Evolutionary conservation across 352 stramenopile genomes (phyloP), one percentile per base, ranked within the genome.

Genomic region (Phytopythium sindhum): DNA sequence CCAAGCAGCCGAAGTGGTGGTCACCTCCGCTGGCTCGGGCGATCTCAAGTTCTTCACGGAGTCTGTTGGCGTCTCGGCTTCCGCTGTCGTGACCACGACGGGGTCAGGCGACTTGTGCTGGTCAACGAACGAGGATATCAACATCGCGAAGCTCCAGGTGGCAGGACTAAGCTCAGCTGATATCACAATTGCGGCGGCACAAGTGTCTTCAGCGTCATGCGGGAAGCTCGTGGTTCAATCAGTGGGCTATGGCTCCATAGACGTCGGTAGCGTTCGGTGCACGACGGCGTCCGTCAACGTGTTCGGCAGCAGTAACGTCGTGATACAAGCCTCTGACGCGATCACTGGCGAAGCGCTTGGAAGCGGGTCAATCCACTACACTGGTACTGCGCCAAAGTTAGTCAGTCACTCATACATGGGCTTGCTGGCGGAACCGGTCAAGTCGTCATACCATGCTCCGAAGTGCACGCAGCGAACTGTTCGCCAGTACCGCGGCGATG

Each of bases 221-320:
- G 31, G 21, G 6, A 42, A 31, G 17, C 26, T 44, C 15, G 21
- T 45, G 5, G 10, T 57, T 17, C 15, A 57, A 26, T n/a, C 48
- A 21, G 51, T 42, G 31, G 51, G 51, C 12, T 44, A 29, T 9
- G 51, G 51, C 29, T 4, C 4, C 33, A 24, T 57, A 15, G 51
- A 57, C 28, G 17, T 26, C 19, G 51, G 51, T 7, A 12, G 51
- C 31, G 31, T 42, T 2, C 51, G 29, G 11, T 57, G 51, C 29
- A 44, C 28, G 11, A 26, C 28, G 14, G 51, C 28, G 29, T 6
- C 1, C 7, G 51, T 57, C 28, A 17, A 1, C 14, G 11, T 44
- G 28, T 44, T 57, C 26, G 51, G 51, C 51, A 57, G 51, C 51
- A 42, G 51, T 8, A 17, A 57, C 28, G 31, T 57, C 28, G 33